Percentiles rank a stretch among this genome's conserved stretches.
Evolutionary conservation across 2,329 filamentous ascomycete species (phyloP).

Genomic region (Incumbomyces lentus): DNA sequence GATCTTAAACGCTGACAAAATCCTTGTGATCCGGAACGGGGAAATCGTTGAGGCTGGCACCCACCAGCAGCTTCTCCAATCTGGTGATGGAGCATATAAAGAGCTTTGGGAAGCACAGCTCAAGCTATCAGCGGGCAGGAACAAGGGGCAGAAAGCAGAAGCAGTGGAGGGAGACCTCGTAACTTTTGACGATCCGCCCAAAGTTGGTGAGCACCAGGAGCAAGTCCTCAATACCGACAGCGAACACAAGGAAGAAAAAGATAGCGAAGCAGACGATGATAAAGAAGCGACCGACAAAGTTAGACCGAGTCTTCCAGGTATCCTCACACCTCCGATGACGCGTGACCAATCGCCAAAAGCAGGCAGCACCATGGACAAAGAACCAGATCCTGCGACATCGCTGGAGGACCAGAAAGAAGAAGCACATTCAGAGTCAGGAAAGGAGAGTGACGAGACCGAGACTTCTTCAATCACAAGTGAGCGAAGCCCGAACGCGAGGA

Average conservation of each 20-base stretch:
- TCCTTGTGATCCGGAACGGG: slow-evolving; percentile 55
- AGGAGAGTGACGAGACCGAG: not conserved
- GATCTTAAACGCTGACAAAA: slow-evolving; percentile 46
- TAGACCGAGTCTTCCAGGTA: not conserved
- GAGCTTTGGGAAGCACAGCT: slow-evolving; percentile 55
- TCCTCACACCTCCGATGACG: not conserved
- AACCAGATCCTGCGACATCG: not conserved
- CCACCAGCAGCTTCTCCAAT: slow-evolving; percentile 48
- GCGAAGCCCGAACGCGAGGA: not conserved
- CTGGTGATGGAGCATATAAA: slow-evolving; percentile 49
- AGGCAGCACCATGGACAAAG: not conserved
- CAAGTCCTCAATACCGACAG: too few relatives aligned
- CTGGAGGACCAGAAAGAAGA: not conserved
- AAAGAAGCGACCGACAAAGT: not conserved
- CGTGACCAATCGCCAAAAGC: not conserved
- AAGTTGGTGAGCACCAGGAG: not conserved
- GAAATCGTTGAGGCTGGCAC: slow-evolving; percentile 53
- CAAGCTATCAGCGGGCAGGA: slow-evolving; percentile 6
- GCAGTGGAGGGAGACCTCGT: not conserved
- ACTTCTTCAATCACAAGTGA: not conserved
- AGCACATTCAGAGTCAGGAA: not conserved
- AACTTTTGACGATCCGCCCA: not conserved
- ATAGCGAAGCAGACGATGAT: not conserved
- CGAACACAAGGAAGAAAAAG: not conserved
- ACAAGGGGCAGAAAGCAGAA: not conserved